phyloP scores from a whole-genome alignment of 2,329 filamentous ascomycete species.

The Colletotrichum sp. region DNA sequence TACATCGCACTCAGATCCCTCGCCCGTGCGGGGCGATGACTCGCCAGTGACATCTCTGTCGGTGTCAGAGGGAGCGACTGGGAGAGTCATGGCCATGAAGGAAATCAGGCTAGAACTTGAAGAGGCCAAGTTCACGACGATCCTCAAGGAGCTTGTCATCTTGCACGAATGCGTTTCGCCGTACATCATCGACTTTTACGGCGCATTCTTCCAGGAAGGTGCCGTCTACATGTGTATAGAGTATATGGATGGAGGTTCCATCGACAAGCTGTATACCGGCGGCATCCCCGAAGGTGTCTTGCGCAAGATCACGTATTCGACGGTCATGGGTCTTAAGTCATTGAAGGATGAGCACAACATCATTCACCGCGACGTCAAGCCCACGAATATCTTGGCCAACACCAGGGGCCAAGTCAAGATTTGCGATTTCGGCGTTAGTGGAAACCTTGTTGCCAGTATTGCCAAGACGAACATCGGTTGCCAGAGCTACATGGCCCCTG shows the following conservation, averaged over 20 bases:
- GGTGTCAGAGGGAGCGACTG: slow-evolving; percentile 57
- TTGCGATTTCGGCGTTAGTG: slow-evolving; percentile 97
- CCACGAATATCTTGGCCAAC: slow-evolving; percentile 97
- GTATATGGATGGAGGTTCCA: slow-evolving; percentile 98
- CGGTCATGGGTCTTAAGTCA: slow-evolving; percentile 88
- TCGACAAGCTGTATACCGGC: slow-evolving; percentile 92
- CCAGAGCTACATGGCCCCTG: slow-evolving; percentile 98
- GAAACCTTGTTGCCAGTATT: slow-evolving; percentile 95
- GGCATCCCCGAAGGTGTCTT: slow-evolving; percentile 90
- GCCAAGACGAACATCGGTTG: slow-evolving; percentile 99
- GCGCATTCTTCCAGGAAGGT: slow-evolving; percentile 98
- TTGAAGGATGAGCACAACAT: slow-evolving; percentile 99
- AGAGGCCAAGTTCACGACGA: slow-evolving; percentile 94
- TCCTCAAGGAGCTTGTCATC: slow-evolving; percentile 97
- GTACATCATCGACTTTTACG: slow-evolving; percentile 98
- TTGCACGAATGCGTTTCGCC: slow-evolving; percentile 93
- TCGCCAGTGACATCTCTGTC: slow-evolving; percentile 29
- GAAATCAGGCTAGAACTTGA: slow-evolving; percentile 95
- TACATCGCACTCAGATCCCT: slow-evolving; percentile 39
- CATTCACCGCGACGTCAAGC: slow-evolving; percentile 98
- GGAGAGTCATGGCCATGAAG: slow-evolving; percentile 98
- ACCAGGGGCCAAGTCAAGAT: slow-evolving; percentile 93
- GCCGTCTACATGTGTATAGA: slow-evolving; percentile 99
- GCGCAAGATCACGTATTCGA: slow-evolving; percentile 88
- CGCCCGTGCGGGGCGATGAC: slow-evolving; percentile 31